Conservation (phyloP, 1,284 basidiomycete genomes). For the Austroboletus novae-zelandiae region DNA sequence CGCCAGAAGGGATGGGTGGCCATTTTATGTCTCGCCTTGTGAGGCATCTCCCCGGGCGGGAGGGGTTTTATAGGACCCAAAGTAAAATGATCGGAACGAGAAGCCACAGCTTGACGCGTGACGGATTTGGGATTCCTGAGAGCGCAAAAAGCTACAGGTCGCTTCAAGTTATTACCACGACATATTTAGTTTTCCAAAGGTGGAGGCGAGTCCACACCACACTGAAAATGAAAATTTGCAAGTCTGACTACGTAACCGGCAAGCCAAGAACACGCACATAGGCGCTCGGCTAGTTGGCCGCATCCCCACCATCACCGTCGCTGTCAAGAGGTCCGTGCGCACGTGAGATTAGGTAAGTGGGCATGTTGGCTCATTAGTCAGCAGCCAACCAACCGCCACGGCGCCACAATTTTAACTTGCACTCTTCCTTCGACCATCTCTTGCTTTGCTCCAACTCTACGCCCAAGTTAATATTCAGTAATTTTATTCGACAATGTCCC, state of each 20-base stretch:
- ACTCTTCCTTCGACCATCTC: conserved; percentile 18
- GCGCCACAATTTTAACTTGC: conserved; percentile 29
- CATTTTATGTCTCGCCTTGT: conserved; percentile 21
- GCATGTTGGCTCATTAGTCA: conserved; percentile 26
- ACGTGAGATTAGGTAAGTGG: conserved; percentile 18
- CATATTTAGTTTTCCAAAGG: conserved; percentile 1
- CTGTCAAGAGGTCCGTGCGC: conserved; percentile 27
- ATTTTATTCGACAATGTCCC: conserved; percentile 46
- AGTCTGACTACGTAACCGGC: conserved; percentile 14
- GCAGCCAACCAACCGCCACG: conserved; percentile 11
- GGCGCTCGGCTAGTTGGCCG: neutral
- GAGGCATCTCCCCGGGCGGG: neutral
- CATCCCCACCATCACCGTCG: neutral
- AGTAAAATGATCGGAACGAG: neutral
- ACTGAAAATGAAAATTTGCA: conserved; percentile 1
- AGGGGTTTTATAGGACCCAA: conserved; percentile 18
- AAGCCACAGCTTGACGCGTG: conserved; percentile 11
- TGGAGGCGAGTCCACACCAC: neutral
- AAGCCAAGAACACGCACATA: conserved; percentile 1
- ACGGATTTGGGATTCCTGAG: neutral
- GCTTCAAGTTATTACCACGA: conserved; percentile 2
- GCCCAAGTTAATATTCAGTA: conserved; percentile 8
- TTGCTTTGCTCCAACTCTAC: conserved; percentile 16
- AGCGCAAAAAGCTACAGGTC: conserved; percentile 19
- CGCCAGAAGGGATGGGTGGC: conserved; percentile 64